A percentile compares a stretch with the other conserved stretches of the same genome.
Evolutionary conservation across 345 rosid genomes (phyloP).

Genomic region (Linum trigynum): DNA sequence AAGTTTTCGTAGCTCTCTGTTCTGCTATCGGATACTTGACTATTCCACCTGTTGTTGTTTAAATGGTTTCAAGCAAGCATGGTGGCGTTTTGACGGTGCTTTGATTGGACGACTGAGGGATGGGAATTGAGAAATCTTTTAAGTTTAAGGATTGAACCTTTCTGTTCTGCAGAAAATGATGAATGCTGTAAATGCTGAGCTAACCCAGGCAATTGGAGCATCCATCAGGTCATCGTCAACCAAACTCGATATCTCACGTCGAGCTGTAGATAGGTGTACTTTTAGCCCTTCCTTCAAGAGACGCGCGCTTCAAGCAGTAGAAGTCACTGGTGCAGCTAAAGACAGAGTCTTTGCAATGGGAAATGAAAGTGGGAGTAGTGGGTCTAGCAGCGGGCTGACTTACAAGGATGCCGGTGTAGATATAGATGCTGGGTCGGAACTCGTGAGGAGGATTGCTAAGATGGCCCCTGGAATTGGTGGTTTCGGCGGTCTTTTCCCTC

Average conservation of each 20-base stretch:
- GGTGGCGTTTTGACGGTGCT: no score
- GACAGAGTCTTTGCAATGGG: background rate
- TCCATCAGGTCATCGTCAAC: background rate
- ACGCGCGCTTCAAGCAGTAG: background rate
- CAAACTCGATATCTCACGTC: background rate
- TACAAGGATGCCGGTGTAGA: constrained; percentile 90
- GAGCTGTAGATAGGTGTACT: background rate
- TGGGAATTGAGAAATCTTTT: no score
- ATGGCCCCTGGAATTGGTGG: constrained; percentile 96
- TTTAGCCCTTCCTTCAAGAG: background rate
- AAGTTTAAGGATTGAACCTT: background rate
- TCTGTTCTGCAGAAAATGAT: background rate
- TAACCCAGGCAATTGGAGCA: background rate
- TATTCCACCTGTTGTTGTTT: no score
- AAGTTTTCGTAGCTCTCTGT: no score
- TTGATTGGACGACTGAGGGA: no score
- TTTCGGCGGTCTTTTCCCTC: constrained; percentile 81
- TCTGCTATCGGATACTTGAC: no score
- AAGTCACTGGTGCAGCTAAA: background rate
- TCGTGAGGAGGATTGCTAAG: constrained; percentile 67
- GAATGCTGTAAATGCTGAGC: background rate
- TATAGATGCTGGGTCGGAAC: constrained; percentile 89
- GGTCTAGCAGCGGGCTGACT: constrained; percentile 31
- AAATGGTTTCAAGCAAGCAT: no score
- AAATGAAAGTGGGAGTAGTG: background rate